Base-by-base conservation (phyloP, 2,329 filamentous ascomycete genomes). In the Rachicladosporium sp. region DNA sequence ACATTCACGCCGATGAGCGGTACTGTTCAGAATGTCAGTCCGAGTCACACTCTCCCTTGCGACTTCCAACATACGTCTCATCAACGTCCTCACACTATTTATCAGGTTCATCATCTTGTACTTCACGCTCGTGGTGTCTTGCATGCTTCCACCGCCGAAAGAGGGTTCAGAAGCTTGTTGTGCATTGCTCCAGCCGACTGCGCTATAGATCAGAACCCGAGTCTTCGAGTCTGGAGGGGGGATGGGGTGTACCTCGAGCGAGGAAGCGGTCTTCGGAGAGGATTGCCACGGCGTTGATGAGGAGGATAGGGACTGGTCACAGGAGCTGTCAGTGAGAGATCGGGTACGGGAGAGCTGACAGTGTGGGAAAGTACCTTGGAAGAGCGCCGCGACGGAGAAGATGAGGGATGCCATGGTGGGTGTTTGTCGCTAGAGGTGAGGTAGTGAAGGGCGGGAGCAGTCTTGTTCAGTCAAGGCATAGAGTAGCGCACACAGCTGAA, bases 231-330 rank as follows among this genome's bases (percentile, higher is more conserved):
- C n/a, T 23, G 9, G 2, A 29, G 15, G 35, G 21, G 23, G 39
- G 29, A 29, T 10, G 12, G 35, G 31, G 23, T 21, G 50, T 78
- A 80, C 66, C 87, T 63, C 85, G 78, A 42, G 80, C 82, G 50
- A 94, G 82, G 63, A 94, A 94, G 46, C 87, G 82, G 66, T 94
- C 87, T 75, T 94, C 88, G 53, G 86, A 93, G 49, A 96, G 81
- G 57, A 95, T 78, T 47, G 88, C 86, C 58, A 96, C 81, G 50
- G 86, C 85, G 65, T 98, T 98, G 65, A 91, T 79, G 59, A 96
- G 75, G 56, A 96, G 84, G 59, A 93, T 71, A 51, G 78, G 74
- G 50, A 89, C 83, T 87, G 55, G 13, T 32, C 23, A 27, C 23
- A 27, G 6, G 23, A 45, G 8, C 31, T 10, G 38, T 41, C 39